Evolutionary conservation across 345 rosid species (phyloP).

Genomic region (Carallia pectinifolia): DNA sequence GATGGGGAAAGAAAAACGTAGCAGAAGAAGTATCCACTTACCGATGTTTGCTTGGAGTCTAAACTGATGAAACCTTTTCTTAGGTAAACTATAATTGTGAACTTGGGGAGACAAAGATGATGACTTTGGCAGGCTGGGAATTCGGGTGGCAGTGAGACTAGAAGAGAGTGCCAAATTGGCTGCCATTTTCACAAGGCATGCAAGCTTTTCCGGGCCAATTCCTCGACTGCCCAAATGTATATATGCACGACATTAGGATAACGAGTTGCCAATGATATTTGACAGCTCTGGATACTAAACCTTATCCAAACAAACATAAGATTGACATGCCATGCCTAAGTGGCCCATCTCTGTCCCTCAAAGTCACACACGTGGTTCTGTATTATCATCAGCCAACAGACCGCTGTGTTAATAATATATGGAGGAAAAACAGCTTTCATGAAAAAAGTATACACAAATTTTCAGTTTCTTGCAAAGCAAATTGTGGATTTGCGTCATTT

Average conservation of each 20-base stretch:
- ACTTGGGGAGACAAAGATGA: conserved; percentile 25
- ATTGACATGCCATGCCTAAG: not conserved
- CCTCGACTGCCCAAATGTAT: not conserved
- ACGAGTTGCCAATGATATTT: conserved; percentile 3
- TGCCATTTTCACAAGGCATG: conserved; percentile 42
- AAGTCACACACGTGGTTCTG: no score
- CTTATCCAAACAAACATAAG: conserved; percentile 23
- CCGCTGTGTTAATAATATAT: no score
- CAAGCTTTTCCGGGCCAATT: not conserved
- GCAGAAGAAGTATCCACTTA: conserved; percentile 14
- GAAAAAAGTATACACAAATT: no score
- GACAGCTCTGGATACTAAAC: conserved; percentile 3
- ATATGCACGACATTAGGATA: not conserved
- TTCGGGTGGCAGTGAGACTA: conserved; percentile 25
- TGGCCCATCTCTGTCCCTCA: not conserved
- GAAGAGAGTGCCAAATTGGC: conserved; percentile 42
- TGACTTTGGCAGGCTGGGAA: conserved; percentile 24
- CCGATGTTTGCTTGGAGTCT: conserved; percentile 59
- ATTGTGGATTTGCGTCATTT: no score
- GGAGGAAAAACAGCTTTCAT: no score
- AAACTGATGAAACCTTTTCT: conserved; percentile 35
- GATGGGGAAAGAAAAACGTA: not conserved
- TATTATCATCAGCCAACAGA: no score
- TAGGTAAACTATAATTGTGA: conserved; percentile 19
- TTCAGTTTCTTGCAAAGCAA: no score